A percentile compares a stretch with the other conserved stretches of the same genome.
These are phyloP conservation scores for Monilinia fructicola DNA, from an alignment of 2,329 filamentous ascomycete species.

Conservation along the genomic window DNA sequence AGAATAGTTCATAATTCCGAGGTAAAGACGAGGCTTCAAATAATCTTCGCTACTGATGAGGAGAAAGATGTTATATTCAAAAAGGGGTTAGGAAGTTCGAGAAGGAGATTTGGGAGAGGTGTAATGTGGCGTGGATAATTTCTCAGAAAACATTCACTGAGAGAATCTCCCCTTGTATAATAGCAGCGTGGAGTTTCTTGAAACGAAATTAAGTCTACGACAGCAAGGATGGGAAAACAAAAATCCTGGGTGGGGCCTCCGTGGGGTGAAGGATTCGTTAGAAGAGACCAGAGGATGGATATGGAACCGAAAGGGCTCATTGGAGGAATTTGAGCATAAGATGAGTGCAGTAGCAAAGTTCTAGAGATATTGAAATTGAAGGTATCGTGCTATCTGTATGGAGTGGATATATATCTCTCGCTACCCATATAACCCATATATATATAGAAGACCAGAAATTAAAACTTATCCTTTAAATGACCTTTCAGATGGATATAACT, in stretches of 20 bases:
- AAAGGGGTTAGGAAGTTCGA: slow-evolving; percentile 56
- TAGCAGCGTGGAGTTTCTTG: slow-evolving; percentile 53
- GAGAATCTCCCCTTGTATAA: slow-evolving; percentile 47
- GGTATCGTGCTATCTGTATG: too few relatives aligned
- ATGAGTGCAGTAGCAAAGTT: too few relatives aligned
- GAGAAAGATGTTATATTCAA: slow-evolving; percentile 61
- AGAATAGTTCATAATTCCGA: slow-evolving; percentile 61
- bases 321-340: too few relatives aligned
- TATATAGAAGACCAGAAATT: not conserved
- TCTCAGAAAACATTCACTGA: slow-evolving; percentile 46
- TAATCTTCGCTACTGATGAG: slow-evolving; percentile 66
- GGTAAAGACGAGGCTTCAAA: slow-evolving; percentile 61
- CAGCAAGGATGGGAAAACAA: slow-evolving; percentile 32
- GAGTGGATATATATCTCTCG: too few relatives aligned
- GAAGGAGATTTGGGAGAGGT: slow-evolving; percentile 51
- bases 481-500: not conserved
- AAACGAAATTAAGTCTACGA: slow-evolving; percentile 52
- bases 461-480: not conserved
- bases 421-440: not conserved
- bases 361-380: too few relatives aligned
- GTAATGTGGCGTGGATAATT: slow-evolving; percentile 59
- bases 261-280: slow-evolving; percentile 59
- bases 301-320: not conserved
- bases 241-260: slow-evolving; percentile 65
- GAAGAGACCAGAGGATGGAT: slow-evolving; percentile 45